These are phyloP conservation scores for Hypoxylon perforatum DNA, from an alignment of 495 filamentous ascomycete genomes.

Conservation along the genomic window DNA sequence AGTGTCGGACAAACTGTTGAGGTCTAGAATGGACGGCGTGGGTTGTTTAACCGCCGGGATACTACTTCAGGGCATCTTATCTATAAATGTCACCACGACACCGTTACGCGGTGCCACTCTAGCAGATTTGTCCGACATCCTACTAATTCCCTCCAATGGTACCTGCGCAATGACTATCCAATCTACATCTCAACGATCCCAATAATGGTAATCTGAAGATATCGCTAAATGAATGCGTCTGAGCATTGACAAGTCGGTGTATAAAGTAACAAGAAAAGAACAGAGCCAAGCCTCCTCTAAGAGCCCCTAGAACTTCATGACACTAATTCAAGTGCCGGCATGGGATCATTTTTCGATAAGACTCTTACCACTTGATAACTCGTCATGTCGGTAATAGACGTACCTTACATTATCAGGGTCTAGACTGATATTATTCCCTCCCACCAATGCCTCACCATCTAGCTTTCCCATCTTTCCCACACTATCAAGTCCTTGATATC, in stretches of 20 bases:
- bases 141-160: constrained; percentile 7
- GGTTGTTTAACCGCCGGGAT: constrained; percentile 22
- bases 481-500: too few species aligned
- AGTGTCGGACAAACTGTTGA: not conserved
- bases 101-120: constrained; percentile 11
- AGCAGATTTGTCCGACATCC: constrained; percentile 19
- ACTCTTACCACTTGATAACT: too few species aligned
- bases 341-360: too few species aligned
- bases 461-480: too few species aligned
- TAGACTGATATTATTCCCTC: too few species aligned
- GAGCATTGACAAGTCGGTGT: not conserved
- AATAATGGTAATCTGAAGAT: not conserved
- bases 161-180: not conserved
- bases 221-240: not conserved
- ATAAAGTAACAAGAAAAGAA: not conserved
- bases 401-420: too few species aligned
- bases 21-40: constrained; percentile 8
- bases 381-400: too few species aligned
- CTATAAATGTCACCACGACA: not conserved
- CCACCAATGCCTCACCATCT: too few species aligned
- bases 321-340: too few species aligned
- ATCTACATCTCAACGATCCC: not conserved
- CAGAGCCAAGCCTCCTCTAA: too few species aligned
- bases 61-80: constrained; percentile 5
- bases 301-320: too few species aligned